Evolutionary conservation across 2,329 filamentous ascomycete genomes (phyloP), one percentile per base, ranked within the genome.

Genomic region (Exophiala bonariae): DNA sequence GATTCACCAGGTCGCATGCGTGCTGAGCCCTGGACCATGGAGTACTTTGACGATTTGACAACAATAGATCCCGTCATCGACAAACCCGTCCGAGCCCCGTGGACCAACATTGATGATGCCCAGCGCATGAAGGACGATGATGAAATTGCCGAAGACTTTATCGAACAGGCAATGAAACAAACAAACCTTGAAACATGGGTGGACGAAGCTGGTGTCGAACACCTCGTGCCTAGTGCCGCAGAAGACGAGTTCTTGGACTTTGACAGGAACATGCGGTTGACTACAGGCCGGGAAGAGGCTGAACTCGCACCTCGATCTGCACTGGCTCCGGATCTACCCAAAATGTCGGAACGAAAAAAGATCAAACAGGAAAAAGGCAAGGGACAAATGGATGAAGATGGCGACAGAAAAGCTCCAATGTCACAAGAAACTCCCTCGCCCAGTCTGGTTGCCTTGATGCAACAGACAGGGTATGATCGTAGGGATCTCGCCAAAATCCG

Each of bases 31-130:
- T 87, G 88, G 75, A 75, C 76, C 43, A 73, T 91, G 40, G 75
- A 81, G 52, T 93, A 95, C 67, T 71, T 92, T 45, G 90, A 96
- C 65, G 89, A 95, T 67, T 86, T 96, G 62, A 81, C 86, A 50
- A 79, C 79, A 47, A 78, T 92, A 54, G 81, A 89, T 62, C 88
- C 89, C 43, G 76, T 88, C 40, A 79, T 93, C 51, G 92, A 97
- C 72, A 80, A 85, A 64, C 81, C 73, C 74, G 66, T 79, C 70
- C 58, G 75, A 70, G 66, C 70, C 48, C 70, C 67, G 37, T 66
- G 69, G 63, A 70, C 66, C 47, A 76, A 76, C 60, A 77, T 75
- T 61, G 74, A 80, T 57, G 75, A 81, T 44, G 72, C 75, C 41
- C 76, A 83, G 51, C 71, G 78, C 52, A 79, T 85, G 69, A 83